Evolutionary conservation across 176 grass and related monocot genomes (phyloP).

Genomic region (Avena insularis): DNA sequence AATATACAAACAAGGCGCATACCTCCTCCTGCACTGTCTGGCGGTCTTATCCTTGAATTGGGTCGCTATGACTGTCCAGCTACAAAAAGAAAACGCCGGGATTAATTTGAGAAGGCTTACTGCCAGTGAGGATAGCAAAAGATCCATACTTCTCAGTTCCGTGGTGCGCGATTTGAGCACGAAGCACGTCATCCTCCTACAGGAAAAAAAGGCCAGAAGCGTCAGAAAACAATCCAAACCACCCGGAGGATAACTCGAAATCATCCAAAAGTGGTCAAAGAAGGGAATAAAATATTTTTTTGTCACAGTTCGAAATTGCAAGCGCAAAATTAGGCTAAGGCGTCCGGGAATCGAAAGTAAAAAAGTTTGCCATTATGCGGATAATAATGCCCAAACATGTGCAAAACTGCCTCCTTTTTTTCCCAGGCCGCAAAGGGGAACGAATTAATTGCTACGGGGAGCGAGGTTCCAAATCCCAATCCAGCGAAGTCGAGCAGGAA

Average conservation of each 20-base stretch:
- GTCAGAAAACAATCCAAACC: conserved; percentile 24
- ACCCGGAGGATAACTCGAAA: not conserved
- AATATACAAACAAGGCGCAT: not conserved
- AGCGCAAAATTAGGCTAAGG: not conserved
- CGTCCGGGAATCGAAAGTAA: not conserved
- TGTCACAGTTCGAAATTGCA: not conserved
- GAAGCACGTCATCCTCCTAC: conserved; percentile 89
- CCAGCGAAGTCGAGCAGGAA: conserved; percentile 28
- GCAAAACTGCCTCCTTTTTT: not conserved
- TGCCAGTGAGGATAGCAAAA: not conserved
- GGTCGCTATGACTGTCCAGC: conserved; percentile 83
- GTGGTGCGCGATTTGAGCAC: conserved; percentile 75
- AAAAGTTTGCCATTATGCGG: not conserved
- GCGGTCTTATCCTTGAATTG: conserved; percentile 96
- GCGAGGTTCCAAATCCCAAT: conserved; percentile 8
- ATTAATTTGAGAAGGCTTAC: not conserved
- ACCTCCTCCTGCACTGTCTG: conserved; percentile 96
- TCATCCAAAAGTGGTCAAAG: not conserved
- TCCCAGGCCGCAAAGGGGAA: not conserved
- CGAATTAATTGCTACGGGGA: conserved; percentile 7
- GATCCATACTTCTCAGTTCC: conserved; percentile 78
- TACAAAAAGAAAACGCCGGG: conserved; percentile 21
- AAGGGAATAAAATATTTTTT: not conserved
- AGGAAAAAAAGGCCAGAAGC: conserved; percentile 39
- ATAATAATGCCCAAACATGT: not conserved